Evolutionary conservation across 2,329 filamentous ascomycete species (phyloP).

Genomic region (Colletotrichum coccodes): DNA sequence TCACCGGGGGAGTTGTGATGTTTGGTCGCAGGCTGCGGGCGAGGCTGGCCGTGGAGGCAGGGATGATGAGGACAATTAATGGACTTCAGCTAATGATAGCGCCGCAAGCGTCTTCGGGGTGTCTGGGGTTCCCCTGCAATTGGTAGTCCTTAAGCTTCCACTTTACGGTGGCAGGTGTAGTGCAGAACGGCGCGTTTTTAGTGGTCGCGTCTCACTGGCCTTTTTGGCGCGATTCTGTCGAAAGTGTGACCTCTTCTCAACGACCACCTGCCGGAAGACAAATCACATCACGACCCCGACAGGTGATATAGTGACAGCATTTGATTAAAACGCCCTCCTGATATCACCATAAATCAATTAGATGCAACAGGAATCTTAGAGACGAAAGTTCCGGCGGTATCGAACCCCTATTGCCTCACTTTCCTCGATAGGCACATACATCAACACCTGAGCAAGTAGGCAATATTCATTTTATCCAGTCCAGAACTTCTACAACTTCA

Average conservation of each 20-base stretch:
- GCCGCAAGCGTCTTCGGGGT: neutral
- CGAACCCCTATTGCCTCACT: neutral
- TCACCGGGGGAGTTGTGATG: neutral
- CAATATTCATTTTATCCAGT: neutral
- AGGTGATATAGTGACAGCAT: neutral
- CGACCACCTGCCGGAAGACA: slow-evolving; percentile 14
- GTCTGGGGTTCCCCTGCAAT: slow-evolving; percentile 25
- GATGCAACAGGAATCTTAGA: too few relatives aligned
- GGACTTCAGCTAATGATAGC: slow-evolving; percentile 2
- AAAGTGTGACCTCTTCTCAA: slow-evolving; percentile 19
- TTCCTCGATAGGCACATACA: slow-evolving; percentile 11
- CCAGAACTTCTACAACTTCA: neutral
- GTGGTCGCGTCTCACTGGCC: slow-evolving; percentile 36
- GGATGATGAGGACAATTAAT: slow-evolving; percentile 16
- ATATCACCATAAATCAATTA: neutral
- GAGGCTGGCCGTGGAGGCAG: slow-evolving; percentile 6
- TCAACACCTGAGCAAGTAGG: slow-evolving; percentile 7
- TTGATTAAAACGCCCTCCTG: too few relatives aligned
- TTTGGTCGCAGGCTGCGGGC: slow-evolving; percentile 9
- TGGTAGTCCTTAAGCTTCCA: slow-evolving; percentile 17
- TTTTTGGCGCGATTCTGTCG: slow-evolving; percentile 29
- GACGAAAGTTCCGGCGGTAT: neutral
- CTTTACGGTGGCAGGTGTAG: neutral
- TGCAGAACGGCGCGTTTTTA: slow-evolving; percentile 27
- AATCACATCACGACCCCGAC: neutral